Evolutionary conservation across 2,329 filamentous ascomycete genomes (phyloP).

Genomic region (Chaetomiaceae sp.): DNA sequence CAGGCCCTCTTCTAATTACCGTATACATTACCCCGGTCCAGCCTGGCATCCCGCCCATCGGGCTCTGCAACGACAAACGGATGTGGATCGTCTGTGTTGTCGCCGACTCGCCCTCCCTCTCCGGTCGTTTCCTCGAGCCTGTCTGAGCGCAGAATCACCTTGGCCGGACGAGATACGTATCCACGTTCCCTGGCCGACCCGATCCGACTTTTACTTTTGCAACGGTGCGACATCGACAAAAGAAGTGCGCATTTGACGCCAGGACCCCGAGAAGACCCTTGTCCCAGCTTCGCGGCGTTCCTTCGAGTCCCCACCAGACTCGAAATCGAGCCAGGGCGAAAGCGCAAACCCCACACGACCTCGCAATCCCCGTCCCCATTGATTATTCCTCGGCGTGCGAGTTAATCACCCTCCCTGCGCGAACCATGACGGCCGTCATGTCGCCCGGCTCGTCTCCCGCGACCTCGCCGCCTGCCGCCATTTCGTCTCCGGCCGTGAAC

Average conservation of each 20-base stretch:
- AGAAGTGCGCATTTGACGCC: neutral
- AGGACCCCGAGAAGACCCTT: conserved; percentile 2
- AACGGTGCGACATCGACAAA: neutral
- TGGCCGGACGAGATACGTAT: conserved; percentile 7
- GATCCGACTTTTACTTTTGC: neutral
- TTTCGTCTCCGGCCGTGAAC: conserved; percentile 42
- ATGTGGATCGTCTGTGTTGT: conserved; percentile 5
- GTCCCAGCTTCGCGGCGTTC: conserved; percentile 9
- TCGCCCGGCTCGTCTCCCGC: conserved; percentile 53
- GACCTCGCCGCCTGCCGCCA: conserved; percentile 46
- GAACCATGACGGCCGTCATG: conserved; percentile 50
- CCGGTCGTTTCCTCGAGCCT: neutral
- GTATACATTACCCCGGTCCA: neutral
- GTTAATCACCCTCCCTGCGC: conserved; percentile 28
- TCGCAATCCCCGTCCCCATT: conserved; percentile 12
- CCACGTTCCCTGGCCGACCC: conserved; percentile 2
- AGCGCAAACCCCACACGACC: conserved; percentile 19
- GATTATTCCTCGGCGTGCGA: conserved; percentile 23
- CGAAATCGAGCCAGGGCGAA: conserved; percentile 13
- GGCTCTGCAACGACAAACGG: neutral
- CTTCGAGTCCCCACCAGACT: conserved; percentile 5
- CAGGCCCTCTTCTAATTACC: conserved; percentile 4
- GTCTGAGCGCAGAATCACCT: conserved; percentile 5
- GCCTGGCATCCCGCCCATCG: neutral
- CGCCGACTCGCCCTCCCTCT: neutral